Conservation (phyloP, 805 yeast species). For the Yarrowia porcina region DNA sequence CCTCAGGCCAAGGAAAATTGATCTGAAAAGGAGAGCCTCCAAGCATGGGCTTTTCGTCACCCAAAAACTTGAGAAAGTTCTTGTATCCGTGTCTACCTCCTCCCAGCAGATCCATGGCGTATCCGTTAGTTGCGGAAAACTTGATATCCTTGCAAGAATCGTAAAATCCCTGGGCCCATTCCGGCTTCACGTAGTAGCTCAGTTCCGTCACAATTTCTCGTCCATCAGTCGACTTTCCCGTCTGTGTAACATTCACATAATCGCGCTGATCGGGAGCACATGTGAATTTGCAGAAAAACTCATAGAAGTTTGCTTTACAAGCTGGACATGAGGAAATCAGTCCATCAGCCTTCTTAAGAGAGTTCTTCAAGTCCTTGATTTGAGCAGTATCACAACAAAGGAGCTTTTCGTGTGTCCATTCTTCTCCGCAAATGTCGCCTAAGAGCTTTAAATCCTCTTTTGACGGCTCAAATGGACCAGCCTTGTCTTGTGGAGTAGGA, state of each 20-base stretch:
- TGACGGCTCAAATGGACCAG: constrained; percentile 50
- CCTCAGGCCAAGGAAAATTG: constrained; percentile 53
- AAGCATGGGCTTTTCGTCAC: constrained; percentile 87
- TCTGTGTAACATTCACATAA: constrained; percentile 65
- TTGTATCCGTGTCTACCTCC: constrained; percentile 85
- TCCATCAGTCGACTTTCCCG: constrained; percentile 50
- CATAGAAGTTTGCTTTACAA: constrained; percentile 78
- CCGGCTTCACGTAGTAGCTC: constrained; percentile 55
- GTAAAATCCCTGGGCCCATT: constrained; percentile 61
- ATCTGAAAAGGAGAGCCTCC: constrained; percentile 98
- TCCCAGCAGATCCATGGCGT: constrained; percentile 94
- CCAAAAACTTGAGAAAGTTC: constrained; percentile 79
- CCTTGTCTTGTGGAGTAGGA: constrained; percentile 43
- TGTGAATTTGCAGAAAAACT: constrained; percentile 78
- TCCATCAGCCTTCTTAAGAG: constrained; percentile 71
- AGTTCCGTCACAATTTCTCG: constrained; percentile 66
- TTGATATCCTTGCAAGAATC: constrained; percentile 87
- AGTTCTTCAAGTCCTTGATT: constrained; percentile 48
- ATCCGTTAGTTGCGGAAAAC: constrained; percentile 92
- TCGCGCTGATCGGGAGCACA: constrained; percentile 81
- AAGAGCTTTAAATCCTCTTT: constrained; percentile 47
- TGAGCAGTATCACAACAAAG: constrained; percentile 76
- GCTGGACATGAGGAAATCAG: constrained; percentile 91
- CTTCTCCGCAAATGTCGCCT: constrained; percentile 66
- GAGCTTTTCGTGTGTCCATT: constrained; percentile 48